phyloP scores from a whole-genome alignment of 116 monocot species.

The Phalaenopsis hybrid region DNA sequence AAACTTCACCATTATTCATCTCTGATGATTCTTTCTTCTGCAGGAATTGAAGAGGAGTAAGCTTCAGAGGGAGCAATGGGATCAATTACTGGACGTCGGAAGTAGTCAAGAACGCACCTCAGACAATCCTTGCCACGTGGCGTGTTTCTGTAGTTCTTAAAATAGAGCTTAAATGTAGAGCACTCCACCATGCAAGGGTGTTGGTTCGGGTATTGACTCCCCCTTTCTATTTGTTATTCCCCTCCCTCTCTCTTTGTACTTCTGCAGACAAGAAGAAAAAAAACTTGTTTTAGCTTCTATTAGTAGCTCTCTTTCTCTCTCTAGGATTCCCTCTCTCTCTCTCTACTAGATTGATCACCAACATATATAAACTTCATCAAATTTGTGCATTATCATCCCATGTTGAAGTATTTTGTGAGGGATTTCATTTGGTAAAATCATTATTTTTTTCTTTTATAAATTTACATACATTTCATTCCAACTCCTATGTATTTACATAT shows the following conservation, averaged over 20 bases:
- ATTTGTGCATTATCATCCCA: not conserved
- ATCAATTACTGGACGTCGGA: constrained; percentile 7
- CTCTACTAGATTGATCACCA: not conserved
- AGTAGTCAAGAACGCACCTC: constrained; percentile 77
- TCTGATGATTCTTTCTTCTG: constrained; percentile 1
- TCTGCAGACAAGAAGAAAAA: constrained; percentile 6
- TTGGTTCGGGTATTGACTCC: constrained; percentile 72
- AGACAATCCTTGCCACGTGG: constrained; percentile 51
- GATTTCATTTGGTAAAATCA: no score
- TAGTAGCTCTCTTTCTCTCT: not conserved
- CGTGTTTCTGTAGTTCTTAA: constrained; percentile 6
- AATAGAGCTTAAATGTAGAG: not conserved
- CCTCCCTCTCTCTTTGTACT: not conserved
- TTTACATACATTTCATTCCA: no score
- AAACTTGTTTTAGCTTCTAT: not conserved
- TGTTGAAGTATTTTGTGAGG: not conserved
- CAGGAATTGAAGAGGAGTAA: constrained; percentile 13
- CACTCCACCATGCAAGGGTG: constrained; percentile 37
- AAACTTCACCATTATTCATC: not conserved
- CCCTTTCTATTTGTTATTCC: not conserved
- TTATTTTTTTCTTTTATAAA: no score
- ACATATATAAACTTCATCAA: not conserved
- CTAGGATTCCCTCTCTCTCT: not conserved
- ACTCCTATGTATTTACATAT: no score
- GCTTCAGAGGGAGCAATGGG: not conserved